Evolutionary conservation across 768 basidiomycete species (phyloP).

Genomic region (Tubosaeta sp.): DNA sequence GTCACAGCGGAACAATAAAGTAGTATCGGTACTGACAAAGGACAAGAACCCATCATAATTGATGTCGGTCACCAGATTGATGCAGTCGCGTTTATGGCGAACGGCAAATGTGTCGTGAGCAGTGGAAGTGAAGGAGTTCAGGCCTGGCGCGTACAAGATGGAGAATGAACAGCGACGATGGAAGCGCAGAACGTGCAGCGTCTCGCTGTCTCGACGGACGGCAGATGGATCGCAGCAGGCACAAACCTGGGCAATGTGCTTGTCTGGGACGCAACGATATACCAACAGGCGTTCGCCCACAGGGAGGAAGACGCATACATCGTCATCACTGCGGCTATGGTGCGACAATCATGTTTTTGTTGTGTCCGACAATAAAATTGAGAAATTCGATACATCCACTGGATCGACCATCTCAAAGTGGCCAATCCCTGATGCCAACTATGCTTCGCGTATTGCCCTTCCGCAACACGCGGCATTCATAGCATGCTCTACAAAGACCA

Average conservation of each 20-base stretch:
- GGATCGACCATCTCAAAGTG: background rate
- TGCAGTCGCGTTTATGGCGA: background rate
- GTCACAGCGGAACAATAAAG: background rate
- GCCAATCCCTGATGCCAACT: background rate
- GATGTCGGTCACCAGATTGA: background rate
- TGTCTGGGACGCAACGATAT: background rate
- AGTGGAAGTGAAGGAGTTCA: background rate
- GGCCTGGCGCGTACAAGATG: slow-evolving; percentile 2
- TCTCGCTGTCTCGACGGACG: background rate
- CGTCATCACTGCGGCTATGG: background rate
- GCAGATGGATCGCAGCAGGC: background rate
- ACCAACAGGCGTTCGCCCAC: background rate
- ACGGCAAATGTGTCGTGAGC: background rate
- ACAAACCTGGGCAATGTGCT: background rate
- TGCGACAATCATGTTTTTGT: background rate
- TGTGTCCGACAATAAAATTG: background rate
- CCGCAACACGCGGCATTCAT: background rate
- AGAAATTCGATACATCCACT: background rate
- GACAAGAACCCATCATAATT: background rate
- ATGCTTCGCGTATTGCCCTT: background rate
- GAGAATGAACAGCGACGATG: background rate
- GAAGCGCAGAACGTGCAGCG: background rate
- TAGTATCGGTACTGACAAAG: background rate
- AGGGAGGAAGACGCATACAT: background rate
- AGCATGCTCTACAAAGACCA: background rate